A percentile compares a stretch with the other conserved stretches of the same genome.
Conservation (phyloP, 1,139 yeast species). For the Geotrichum klebahnii region DNA sequence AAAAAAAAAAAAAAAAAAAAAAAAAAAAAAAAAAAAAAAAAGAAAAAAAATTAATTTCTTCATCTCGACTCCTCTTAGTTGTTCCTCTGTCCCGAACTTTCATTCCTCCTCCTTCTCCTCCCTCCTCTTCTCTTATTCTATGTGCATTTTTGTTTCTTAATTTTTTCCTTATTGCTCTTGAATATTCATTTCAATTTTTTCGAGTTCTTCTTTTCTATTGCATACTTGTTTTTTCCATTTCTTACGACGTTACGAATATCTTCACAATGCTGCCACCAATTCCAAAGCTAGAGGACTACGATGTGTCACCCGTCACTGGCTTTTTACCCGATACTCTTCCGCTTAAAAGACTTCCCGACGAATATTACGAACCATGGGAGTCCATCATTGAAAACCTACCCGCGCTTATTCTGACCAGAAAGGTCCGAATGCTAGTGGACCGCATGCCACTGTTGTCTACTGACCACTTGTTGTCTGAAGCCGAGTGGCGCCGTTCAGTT, state of each 20-base stretch:
- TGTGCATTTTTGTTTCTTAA: not conserved
- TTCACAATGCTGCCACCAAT: conserved; percentile 26
- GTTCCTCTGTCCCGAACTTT: no score
- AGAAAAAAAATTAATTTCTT: no score
- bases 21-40: no score
- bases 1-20: no score
- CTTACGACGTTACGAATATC: not conserved
- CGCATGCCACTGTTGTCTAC: conserved; percentile 53
- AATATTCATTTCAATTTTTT: not conserved
- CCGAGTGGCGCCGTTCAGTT: conserved; percentile 73
- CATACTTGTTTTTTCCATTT: not conserved
- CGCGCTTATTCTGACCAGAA: conserved; percentile 61
- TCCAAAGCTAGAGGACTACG: conserved; percentile 59
- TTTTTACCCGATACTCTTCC: conserved; percentile 74
- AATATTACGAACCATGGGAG: conserved; percentile 78
- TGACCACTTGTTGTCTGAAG: conserved; percentile 43
- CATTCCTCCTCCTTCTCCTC: not conserved
- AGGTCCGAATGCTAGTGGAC: conserved; percentile 59
- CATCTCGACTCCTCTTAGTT: no score
- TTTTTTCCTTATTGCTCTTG: not conserved
- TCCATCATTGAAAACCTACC: conserved; percentile 61
- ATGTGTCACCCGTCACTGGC: conserved; percentile 65
- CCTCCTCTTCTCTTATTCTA: not conserved
- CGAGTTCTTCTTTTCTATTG: not conserved
- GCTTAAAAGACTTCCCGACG: conserved; percentile 53